Percentiles rank a stretch among this genome's conserved stretches.
Conservation (phyloP, 345 rosid species). For the Abelmoschus esculentus region DNA sequence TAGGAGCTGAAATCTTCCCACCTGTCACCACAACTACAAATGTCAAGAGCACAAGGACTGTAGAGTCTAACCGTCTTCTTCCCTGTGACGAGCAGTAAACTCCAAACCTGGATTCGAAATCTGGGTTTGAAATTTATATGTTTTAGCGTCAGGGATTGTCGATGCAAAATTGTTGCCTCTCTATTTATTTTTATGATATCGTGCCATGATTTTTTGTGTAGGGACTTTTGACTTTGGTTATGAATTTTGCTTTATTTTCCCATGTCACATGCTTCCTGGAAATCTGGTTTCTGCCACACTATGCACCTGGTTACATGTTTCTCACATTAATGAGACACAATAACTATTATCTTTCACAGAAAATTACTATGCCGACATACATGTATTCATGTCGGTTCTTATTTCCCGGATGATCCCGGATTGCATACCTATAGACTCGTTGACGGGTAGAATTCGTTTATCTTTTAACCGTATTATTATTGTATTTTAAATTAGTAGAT, state of each 20-base stretch:
- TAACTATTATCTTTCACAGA: too few relatives aligned
- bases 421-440: too few relatives aligned
- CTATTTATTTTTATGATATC: neutral
- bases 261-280: neutral
- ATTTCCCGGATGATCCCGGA: too few relatives aligned
- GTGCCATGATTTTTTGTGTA: neutral
- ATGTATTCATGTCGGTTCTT: too few relatives aligned
- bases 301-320: neutral
- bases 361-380: too few relatives aligned
- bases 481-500: too few relatives aligned
- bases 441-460: too few relatives aligned
- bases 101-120: neutral
- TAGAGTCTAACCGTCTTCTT: constrained; percentile 2
- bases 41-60: neutral
- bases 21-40: neutral
- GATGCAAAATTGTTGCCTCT: neutral
- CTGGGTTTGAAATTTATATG: neutral
- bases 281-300: neutral
- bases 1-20: neutral
- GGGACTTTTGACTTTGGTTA: too few relatives aligned
- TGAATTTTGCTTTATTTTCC: too few relatives aligned
- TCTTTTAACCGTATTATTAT: too few relatives aligned
- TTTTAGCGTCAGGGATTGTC: neutral
- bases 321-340: neutral
- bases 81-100: neutral